Base-by-base conservation (phyloP, 345 rosid genomes). In the Nasturtium officinale region DNA sequence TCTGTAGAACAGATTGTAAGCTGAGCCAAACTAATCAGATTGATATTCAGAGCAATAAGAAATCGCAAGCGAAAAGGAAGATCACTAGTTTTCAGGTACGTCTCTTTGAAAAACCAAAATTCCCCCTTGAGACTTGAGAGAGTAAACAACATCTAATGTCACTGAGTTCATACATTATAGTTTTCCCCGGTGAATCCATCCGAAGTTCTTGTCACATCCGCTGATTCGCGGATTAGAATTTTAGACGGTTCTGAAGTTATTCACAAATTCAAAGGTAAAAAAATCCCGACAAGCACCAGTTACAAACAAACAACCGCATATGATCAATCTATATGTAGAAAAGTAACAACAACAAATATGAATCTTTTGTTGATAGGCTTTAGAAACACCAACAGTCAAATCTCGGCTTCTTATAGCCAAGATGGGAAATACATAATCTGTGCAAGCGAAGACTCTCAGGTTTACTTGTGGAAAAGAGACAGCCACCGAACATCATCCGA, bases 401-500 rank as follows among this genome's bases (percentile, higher is more conserved):
- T 95, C 40, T 74, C 94, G 7, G 99, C 99, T 66, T 86, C 98
- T 2, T 95, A 83, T 78, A 86, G 91, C 37, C 75, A 67, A 43
- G 87, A 90, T 42, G 98, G 94, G 11, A 92, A 84, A 65, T 82
- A 89, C 54, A 79, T 95, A 28, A 56, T 90, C 3, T 79, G 83
- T 20, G 96, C 99, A 4, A 92, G 98, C 26, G 98, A 95, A 79
- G 98, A 95, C 75, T 84, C 96, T 25, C 85, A 89, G 1, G 98
- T 95, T 28, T 95, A 83, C 25, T 51, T 91, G 0, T 95, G 99
- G 98, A 91, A 82, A 75, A 73, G 76, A 3, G 87, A 86, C 16
- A 85, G 71, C 56, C 75, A 60, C 18, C 69, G 83, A 71, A 80
- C 87, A 76, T 20, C 53, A 25, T 32, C 80, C 13, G 78, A 61